Evolutionary conservation across 768 basidiomycete genomes (phyloP), one percentile per base, ranked within the genome.

Genomic region (Amanita muscaria): DNA sequence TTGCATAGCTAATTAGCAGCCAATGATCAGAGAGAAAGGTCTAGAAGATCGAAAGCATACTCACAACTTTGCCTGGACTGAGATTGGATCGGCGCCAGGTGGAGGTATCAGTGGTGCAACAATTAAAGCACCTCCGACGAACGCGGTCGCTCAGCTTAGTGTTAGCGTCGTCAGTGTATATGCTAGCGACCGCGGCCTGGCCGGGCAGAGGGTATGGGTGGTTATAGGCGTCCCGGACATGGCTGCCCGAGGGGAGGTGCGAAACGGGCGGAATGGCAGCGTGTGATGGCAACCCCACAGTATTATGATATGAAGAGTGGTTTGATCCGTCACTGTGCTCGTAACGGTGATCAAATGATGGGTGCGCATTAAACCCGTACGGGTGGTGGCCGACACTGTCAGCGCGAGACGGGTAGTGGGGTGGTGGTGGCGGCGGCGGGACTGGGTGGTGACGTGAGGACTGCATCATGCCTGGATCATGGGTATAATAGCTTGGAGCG

Each of bases 71-170:
- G 21, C 86, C 86, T 1, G 84, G 85, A 47, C 76, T 80, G 47
- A 88, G 72, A 55, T 83, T 86, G 12, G 77, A 79, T 48, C 86
- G 64, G 27, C 86, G 64, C 86, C 86, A 88, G 19, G 85, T 88
- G 40, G 80, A 81, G 24, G 87, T 88, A 51, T 88, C 86, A 11
- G 86, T 87, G 19, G 85, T 88, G 59, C 81, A 80, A 61, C 86
- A 88, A 59, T 88, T 88, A 73, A 83, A 88, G 61, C 86, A 88
- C 37, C 84, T 67, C 29, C 86, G 64, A 21, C 86, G 72, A 39
- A 88, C 80, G 31, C 83, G 72, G 57, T 87, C 83, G 56, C 77
- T 81, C 45, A 88, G 68, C 63, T 88, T 88, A 1, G 84, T 87
- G 1, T 83, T 74, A 0, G 86, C 86, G 52, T 88, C 86, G 59